Evolutionary conservation across 495 filamentous ascomycete species (phyloP).

Genomic region (Neurospora sp.): DNA sequence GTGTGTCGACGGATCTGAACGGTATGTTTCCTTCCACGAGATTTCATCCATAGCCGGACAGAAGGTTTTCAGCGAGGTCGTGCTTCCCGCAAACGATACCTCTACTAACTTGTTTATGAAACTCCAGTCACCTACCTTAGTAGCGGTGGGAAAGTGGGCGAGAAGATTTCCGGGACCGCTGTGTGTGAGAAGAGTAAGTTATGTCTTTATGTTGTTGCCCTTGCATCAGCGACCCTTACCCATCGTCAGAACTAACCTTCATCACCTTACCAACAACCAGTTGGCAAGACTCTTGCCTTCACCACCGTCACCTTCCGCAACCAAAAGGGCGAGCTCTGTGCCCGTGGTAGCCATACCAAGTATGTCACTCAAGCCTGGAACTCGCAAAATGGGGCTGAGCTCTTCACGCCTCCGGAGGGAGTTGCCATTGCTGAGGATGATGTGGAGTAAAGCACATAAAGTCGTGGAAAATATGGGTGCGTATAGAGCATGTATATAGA

Average conservation of each 20-base stretch:
- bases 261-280: constrained; percentile 30
- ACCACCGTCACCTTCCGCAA: constrained; percentile 77
- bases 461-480: neutral
- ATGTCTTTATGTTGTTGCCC: neutral
- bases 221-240: neutral
- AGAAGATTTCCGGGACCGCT: constrained; percentile 58
- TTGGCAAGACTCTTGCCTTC: constrained; percentile 87
- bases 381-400: neutral
- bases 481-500: neutral
- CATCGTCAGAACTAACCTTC: neutral
- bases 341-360: constrained; percentile 95
- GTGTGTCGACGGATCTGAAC: constrained; percentile 87
- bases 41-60: neutral
- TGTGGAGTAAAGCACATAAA: neutral
- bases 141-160: constrained; percentile 73
- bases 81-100: neutral
- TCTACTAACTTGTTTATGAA: neutral
- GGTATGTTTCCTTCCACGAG: constrained; percentile 38
- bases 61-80: neutral
- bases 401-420: constrained; percentile 9
- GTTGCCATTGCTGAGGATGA: constrained; percentile 6
- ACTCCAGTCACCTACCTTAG: constrained; percentile 76
- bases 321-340: constrained; percentile 63
- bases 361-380: constrained; percentile 27
- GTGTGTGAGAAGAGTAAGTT: constrained; percentile 76